Percentiles rank a stretch among this genome's conserved stretches.
phyloP scores from a whole-genome alignment of 2,329 filamentous ascomycete genomes.

The Verticillium isaacii region DNA sequence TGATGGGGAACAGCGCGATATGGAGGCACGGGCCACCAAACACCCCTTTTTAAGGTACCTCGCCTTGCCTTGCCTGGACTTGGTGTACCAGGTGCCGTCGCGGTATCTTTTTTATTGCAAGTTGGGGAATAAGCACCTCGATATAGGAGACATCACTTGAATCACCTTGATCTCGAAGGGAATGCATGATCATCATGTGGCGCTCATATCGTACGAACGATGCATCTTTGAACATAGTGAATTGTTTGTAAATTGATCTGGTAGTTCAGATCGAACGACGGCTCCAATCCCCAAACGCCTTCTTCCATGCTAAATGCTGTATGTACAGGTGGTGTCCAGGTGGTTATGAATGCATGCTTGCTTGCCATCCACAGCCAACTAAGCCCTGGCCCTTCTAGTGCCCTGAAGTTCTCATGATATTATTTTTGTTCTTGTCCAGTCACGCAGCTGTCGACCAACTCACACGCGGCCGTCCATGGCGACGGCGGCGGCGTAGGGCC shows the following conservation, averaged over 20 bases:
- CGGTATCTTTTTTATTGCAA: too few relatives aligned
- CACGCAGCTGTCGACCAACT: background rate
- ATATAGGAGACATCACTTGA: too few relatives aligned
- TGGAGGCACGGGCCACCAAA: too few relatives aligned
- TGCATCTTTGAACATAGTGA: slow-evolving; percentile 6
- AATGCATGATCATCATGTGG: too few relatives aligned
- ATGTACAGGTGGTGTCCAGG: slow-evolving; percentile 9
- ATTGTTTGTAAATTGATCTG: slow-evolving; percentile 1
- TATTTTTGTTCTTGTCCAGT: background rate
- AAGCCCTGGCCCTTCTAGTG: background rate
- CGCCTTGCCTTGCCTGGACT: background rate
- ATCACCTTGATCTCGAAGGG: too few relatives aligned
- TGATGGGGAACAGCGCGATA: background rate
- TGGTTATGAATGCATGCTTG: background rate
- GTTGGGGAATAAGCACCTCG: too few relatives aligned
- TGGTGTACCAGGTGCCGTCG: too few relatives aligned
- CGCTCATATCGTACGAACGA: too few relatives aligned
- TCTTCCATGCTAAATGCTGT: slow-evolving; percentile 5
- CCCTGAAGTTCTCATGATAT: background rate
- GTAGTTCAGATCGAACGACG: slow-evolving; percentile 1
- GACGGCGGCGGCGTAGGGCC: slow-evolving; percentile 9
- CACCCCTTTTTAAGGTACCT: background rate
- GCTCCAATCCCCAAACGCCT: slow-evolving; percentile 6
- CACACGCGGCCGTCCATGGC: slow-evolving; percentile 8
- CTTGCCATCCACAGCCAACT: background rate